Conservation (phyloP, 2,329 filamentous ascomycete species). For the Metarhizium anisopliae region DNA sequence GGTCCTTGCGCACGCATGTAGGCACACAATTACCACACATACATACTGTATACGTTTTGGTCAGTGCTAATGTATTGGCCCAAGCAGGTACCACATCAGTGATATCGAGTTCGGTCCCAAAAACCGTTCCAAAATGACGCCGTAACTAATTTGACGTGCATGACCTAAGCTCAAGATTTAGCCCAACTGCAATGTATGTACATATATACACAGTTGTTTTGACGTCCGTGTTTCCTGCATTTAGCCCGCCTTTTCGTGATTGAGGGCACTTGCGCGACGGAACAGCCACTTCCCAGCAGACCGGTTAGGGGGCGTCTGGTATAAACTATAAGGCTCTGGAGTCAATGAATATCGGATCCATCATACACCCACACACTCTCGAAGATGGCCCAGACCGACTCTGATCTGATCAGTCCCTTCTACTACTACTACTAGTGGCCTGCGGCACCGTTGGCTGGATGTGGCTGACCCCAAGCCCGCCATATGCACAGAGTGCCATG, state of each 20-base stretch:
- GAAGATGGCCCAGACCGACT: neutral
- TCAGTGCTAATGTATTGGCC: no score
- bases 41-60: no score
- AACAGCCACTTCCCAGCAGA: constrained; percentile 2
- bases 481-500: constrained; percentile 10
- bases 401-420: neutral
- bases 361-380: neutral
- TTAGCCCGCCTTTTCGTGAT: neutral
- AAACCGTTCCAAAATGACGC: no score
- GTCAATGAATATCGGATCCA: neutral
- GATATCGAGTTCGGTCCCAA: no score
- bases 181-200: no score
- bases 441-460: neutral
- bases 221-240: neutral
- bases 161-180: no score
- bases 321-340: neutral
- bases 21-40: no score
- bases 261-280: neutral
- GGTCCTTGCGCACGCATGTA: no score
- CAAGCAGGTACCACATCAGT: no score
- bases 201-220: no score
- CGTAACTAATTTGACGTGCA: no score
- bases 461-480: constrained; percentile 2
- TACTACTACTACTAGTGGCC: neutral
- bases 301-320: neutral